Evolutionary conservation across 2,329 filamentous ascomycete species (phyloP), one percentile per base, ranked within the genome.

Genomic region (Phialophora tarda): DNA sequence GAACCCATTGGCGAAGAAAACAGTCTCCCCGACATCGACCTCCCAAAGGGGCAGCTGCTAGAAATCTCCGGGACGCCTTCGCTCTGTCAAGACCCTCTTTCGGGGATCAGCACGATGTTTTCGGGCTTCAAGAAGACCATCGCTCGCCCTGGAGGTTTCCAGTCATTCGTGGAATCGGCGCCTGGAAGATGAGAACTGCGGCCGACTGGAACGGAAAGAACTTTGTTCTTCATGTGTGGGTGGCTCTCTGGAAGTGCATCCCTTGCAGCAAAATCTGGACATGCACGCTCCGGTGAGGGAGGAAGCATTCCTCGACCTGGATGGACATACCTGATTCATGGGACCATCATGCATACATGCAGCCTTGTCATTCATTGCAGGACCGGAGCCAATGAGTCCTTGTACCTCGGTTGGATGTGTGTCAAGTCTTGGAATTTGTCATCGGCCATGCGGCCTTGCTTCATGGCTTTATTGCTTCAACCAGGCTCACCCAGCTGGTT

Each of bases 81-180:
- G 3, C 24, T 51, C 21, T 12, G 21, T 12, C 23, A 14, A 21
- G 53, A 34, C 53, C 53, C 53, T 55, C 53, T 55, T 30, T 55
- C 53, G 53, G 53, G 53, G 53, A 55, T 34, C 53, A 55, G 53
- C 53, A 30, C 24, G 8, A 21, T 55, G 28, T 34, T 34, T 21
- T 55, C 53, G 53, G 53, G 53, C 53, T 55, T 55, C 28, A 32
- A 55, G 17, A 14, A 12, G 28, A 24, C 28, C 28, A 32, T 55
- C 23, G 10, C 48, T 53, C 26, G 17, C 17, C 38, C 6, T n/a
- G 14, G 5, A n/a, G 14, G 4, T 44, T 44, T 21, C 38, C 38
- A 17, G 38, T 3, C 38, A n/a, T 44, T 44, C 24, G 12, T 26
- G 21, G 23, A 26, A 28, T 26, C 10, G 14, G 24, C 10, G 48